Evolutionary conservation across 2,329 filamentous ascomycete species (phyloP).

Genomic region (Aspergillus pseudotamarii): DNA sequence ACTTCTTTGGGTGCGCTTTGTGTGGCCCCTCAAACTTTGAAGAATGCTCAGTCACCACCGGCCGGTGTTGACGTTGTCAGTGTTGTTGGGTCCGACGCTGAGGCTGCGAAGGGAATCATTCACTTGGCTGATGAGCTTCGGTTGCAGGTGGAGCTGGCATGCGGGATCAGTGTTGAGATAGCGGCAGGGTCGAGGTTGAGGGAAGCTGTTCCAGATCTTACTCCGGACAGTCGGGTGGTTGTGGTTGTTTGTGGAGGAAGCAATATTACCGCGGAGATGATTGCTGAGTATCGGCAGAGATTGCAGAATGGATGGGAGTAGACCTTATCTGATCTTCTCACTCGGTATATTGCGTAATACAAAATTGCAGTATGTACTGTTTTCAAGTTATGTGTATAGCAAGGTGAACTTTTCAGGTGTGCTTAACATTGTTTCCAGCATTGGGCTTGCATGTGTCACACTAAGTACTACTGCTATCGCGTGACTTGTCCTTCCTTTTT

Average conservation of each 20-base stretch:
- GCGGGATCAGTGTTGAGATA: slow-evolving; percentile 71
- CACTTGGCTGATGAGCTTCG: slow-evolving; percentile 77
- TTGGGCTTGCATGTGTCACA: not conserved
- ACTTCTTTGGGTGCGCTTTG: slow-evolving; percentile 68
- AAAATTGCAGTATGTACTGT: not conserved
- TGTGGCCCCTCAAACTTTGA: slow-evolving; percentile 66
- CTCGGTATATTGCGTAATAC: not conserved
- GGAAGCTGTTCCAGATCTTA: slow-evolving; percentile 29
- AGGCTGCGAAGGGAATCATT: slow-evolving; percentile 75
- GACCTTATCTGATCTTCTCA: not conserved
- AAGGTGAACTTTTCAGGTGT: not conserved
- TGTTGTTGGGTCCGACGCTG: slow-evolving; percentile 68
- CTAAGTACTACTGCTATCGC: no score
- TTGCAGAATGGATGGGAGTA: slow-evolving; percentile 37
- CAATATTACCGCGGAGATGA: slow-evolving; percentile 55
- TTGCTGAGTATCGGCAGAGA: slow-evolving; percentile 52
- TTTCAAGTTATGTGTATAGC: not conserved
- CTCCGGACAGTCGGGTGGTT: slow-evolving; percentile 37
- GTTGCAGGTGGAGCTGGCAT: slow-evolving; percentile 77
- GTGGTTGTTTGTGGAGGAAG: slow-evolving; percentile 49
- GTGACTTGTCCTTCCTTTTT: no score
- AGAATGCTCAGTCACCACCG: slow-evolving; percentile 55
- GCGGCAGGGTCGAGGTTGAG: slow-evolving; percentile 27
- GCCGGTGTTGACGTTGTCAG: slow-evolving; percentile 52
- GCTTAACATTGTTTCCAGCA: not conserved